Percentiles rank a stretch among this genome's conserved stretches.
Evolutionary conservation across 202 grass and related monocot species (phyloP).

Genomic region (Zizania palustris): DNA sequence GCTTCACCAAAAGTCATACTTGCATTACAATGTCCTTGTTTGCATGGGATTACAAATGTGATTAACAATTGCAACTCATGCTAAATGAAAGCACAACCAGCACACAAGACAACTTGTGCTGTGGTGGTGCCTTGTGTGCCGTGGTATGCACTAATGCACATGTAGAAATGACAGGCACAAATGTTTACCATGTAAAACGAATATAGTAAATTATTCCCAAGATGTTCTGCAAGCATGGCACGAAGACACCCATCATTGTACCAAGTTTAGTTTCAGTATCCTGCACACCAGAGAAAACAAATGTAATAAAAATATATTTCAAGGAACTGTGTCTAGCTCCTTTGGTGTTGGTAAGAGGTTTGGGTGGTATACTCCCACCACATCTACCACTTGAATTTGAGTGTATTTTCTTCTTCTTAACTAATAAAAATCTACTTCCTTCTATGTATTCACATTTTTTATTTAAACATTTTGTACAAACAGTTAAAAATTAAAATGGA

Average conservation of each 20-base stretch:
- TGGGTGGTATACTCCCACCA: background rate
- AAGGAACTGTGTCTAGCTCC: background rate
- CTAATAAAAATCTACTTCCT: background rate
- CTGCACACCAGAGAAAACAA: conserved; percentile 57
- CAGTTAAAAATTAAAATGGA: background rate
- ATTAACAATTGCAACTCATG: background rate
- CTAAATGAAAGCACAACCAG: background rate
- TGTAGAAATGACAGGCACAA: background rate
- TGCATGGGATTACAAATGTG: background rate
- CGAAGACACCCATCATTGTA: conserved; percentile 96
- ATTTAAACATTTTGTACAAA: background rate
- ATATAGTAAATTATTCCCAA: conserved; percentile 99
- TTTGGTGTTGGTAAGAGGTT: background rate
- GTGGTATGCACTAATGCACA: background rate
- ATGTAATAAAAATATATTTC: background rate
- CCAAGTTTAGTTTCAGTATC: conserved; percentile 63
- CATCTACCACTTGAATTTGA: background rate
- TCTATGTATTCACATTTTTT: background rate
- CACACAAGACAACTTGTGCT: background rate
- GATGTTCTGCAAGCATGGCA: conserved; percentile 96
- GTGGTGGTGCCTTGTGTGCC: background rate
- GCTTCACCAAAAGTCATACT: background rate
- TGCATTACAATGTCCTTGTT: conserved; percentile 9
- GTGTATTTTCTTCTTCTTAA: background rate
- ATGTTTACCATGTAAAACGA: conserved; percentile 80